phyloP scores from a whole-genome alignment of 2,329 filamentous ascomycete genomes.

The Paecilomyces fulvus region DNA sequence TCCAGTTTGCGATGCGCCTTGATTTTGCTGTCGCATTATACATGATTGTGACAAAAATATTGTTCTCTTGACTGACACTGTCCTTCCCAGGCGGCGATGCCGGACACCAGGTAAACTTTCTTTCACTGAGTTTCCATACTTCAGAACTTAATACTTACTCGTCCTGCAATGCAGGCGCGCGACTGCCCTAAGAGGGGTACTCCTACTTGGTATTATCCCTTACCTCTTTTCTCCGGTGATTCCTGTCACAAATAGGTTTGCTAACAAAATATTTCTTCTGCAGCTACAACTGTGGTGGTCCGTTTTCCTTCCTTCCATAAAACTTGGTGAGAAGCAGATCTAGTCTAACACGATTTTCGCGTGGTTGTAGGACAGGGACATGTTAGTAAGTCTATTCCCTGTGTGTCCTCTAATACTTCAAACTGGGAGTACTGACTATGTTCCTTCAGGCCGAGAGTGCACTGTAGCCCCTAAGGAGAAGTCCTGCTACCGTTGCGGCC shows the following conservation, averaged over 20 bases:
- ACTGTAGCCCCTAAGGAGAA: constrained; percentile 81
- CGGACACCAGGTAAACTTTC: constrained; percentile 62
- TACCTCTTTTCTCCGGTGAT: not conserved
- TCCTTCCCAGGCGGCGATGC: constrained; percentile 56
- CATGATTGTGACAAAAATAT: not conserved
- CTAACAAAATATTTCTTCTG: constrained; percentile 12
- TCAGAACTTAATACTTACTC: constrained; percentile 1
- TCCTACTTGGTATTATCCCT: constrained; percentile 62
- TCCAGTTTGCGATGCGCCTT: not conserved
- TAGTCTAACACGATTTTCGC: constrained; percentile 18
- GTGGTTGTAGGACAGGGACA: constrained; percentile 53
- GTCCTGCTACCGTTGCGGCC: constrained; percentile 57
- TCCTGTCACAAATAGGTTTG: constrained; percentile 1
- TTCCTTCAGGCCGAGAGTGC: constrained; percentile 71
- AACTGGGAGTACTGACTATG: constrained; percentile 11
- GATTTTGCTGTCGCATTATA: not conserved
- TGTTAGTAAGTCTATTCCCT: constrained; percentile 54
- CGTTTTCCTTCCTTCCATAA: constrained; percentile 24
- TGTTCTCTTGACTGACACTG: constrained; percentile 12
- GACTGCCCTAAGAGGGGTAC: constrained; percentile 79
- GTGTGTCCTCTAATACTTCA: constrained; percentile 1
- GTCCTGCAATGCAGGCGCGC: constrained; percentile 51
- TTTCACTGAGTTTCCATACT: not conserved
- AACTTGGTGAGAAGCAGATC: constrained; percentile 3
- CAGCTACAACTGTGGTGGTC: constrained; percentile 79